Conservation (phyloP, 164 flowering plant genomes). For the Pachysandra terminalis region DNA sequence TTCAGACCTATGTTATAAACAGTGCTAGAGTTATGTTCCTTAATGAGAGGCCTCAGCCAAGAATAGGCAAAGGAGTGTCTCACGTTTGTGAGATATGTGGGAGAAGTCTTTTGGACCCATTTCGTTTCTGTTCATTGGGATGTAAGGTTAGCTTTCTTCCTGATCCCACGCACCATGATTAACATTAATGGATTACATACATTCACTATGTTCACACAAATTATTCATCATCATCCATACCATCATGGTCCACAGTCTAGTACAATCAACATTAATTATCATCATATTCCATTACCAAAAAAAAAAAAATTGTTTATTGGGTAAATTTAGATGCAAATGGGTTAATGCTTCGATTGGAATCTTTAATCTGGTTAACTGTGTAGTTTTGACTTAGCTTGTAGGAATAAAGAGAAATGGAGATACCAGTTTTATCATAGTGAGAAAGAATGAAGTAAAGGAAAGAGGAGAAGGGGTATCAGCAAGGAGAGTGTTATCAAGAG, state of each 20-base stretch:
- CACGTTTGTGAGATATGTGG: slow-evolving; percentile 80
- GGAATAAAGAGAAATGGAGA: slow-evolving; percentile 72
- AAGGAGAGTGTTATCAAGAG: slow-evolving; percentile 25
- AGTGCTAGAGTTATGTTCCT: slow-evolving; percentile 87
- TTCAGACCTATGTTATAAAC: slow-evolving; percentile 94
- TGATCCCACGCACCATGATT: neutral
- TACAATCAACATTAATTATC: slow-evolving; percentile 8
- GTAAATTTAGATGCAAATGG: neutral
- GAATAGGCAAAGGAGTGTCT: slow-evolving; percentile 59
- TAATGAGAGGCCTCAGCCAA: slow-evolving; percentile 92
- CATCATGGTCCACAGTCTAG: no score
- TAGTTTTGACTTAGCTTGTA: slow-evolving; percentile 43
- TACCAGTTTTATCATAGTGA: slow-evolving; percentile 54
- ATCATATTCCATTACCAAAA: neutral
- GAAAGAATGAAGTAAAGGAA: slow-evolving; percentile 34
- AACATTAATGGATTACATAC: neutral
- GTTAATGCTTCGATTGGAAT: neutral
- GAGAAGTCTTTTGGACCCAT: slow-evolving; percentile 74
- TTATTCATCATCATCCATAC: neutral
- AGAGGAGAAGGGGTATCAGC: slow-evolving; percentile 39
- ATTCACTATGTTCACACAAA: no score
- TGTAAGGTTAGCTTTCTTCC: slow-evolving; percentile 63
- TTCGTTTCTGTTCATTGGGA: slow-evolving; percentile 89
- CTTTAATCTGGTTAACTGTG: neutral
- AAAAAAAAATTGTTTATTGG: neutral